A percentile compares a stretch with the other conserved stretches of the same genome.
Evolutionary conservation across 768 basidiomycete genomes (phyloP).

Genomic region (Hypholoma sublateritium): DNA sequence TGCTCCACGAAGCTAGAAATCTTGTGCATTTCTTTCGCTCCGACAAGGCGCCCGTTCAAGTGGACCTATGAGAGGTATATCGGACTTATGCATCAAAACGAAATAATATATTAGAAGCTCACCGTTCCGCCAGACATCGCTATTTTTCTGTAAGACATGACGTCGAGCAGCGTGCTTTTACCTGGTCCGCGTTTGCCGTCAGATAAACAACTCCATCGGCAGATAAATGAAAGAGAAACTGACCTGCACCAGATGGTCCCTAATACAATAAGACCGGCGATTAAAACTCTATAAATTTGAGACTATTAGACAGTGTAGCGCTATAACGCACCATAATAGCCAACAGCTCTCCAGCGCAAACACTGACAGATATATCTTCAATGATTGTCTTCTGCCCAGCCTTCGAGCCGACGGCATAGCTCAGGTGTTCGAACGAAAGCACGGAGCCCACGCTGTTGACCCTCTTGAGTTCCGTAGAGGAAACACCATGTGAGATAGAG

Average conservation of each 20-base stretch:
- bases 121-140: constrained; percentile 29
- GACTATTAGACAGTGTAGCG: not conserved
- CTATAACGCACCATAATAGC: constrained; percentile 39
- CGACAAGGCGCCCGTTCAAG: constrained; percentile 31
- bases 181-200: constrained; percentile 20
- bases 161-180: constrained; percentile 45
- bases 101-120: constrained; percentile 3
- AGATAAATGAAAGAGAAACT: constrained; percentile 2
- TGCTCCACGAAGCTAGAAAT: constrained; percentile 59
- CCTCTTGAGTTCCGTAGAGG: not conserved
- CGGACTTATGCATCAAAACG: not conserved
- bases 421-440: constrained; percentile 33
- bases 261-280: constrained; percentile 10
- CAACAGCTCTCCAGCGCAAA: constrained; percentile 38
- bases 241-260: constrained; percentile 47
- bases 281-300: not conserved
- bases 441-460: constrained; percentile 19
- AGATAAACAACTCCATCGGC: not conserved
- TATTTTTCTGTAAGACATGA: constrained; percentile 41
- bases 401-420: constrained; percentile 28
- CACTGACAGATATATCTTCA: constrained; percentile 39
- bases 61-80: constrained; percentile 20
- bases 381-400: constrained; percentile 29
- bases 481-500: not conserved
- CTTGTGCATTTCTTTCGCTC: constrained; percentile 30